Conservation (phyloP, 495 filamentous ascomycete genomes). For the Penicillium canescens region DNA sequence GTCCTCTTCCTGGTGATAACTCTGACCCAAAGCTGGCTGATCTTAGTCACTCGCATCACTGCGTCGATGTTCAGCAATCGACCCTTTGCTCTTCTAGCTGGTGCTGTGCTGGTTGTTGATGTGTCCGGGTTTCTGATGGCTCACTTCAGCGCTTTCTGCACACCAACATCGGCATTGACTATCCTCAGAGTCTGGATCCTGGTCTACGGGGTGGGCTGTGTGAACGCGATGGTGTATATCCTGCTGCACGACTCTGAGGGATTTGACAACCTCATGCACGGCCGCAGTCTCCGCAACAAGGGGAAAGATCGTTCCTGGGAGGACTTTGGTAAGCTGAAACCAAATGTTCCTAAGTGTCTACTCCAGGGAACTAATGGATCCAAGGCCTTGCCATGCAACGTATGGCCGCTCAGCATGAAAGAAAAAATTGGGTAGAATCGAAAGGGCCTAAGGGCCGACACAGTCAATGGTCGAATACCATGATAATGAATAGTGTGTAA, state of each 20-base stretch:
- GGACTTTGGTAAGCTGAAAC: slow-evolving; percentile 71
- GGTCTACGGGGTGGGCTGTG: slow-evolving; percentile 70
- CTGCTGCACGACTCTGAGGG: slow-evolving; percentile 71
- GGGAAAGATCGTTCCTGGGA: slow-evolving; percentile 75
- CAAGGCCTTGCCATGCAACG: slow-evolving; percentile 79
- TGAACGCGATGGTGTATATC: slow-evolving; percentile 75
- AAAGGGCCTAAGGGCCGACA: no score
- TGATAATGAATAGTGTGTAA: no score
- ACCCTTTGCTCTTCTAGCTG: slow-evolving; percentile 78
- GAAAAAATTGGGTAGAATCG: not conserved
- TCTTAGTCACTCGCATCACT: slow-evolving; percentile 91
- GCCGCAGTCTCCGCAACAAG: slow-evolving; percentile 74
- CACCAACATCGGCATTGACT: slow-evolving; percentile 69
- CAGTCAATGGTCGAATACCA: no score
- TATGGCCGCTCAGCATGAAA: slow-evolving; percentile 27
- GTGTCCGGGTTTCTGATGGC: slow-evolving; percentile 80
- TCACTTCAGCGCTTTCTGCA: slow-evolving; percentile 73
- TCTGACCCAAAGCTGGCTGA: slow-evolving; percentile 92
- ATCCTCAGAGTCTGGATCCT: slow-evolving; percentile 88
- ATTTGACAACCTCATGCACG: slow-evolving; percentile 92
- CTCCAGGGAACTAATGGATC: slow-evolving; percentile 21
- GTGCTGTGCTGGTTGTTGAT: slow-evolving; percentile 78
- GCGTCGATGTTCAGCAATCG: slow-evolving; percentile 82
- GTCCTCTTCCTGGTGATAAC: slow-evolving; percentile 90
- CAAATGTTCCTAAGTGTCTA: not conserved